phyloP scores from a whole-genome alignment of 352 stramenopile genomes.

The Phytophthora kernoviae region DNA sequence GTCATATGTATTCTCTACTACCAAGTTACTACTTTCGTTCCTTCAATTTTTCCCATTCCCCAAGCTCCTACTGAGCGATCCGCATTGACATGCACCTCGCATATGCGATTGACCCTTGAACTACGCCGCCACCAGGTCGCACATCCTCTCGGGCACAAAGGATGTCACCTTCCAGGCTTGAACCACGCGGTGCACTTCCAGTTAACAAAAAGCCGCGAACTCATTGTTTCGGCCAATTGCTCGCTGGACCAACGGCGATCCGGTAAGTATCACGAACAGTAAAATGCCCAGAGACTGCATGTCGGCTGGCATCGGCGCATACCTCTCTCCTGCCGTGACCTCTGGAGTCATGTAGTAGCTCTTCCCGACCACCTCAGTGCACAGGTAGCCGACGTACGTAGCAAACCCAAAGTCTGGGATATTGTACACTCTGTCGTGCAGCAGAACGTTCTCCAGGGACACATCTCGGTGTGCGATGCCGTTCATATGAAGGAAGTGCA shows the following conservation, averaged over 20 bases:
- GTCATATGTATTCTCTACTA: too few species aligned
- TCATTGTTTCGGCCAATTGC: constrained; percentile 34
- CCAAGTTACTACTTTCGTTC: too few species aligned
- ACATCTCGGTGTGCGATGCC: constrained; percentile 58
- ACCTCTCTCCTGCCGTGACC: constrained; percentile 35
- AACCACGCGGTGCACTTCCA: constrained; percentile 55
- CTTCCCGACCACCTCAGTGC: constrained; percentile 40
- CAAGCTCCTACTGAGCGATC: too few species aligned
- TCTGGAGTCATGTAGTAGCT: constrained; percentile 73
- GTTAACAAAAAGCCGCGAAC: constrained; percentile 37
- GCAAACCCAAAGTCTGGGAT: constrained; percentile 65
- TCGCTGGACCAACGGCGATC: constrained; percentile 46
- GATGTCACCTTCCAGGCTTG: constrained; percentile 46
- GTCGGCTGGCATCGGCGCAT: constrained; percentile 59
- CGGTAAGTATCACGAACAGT: constrained; percentile 75
- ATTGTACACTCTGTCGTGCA: constrained; percentile 38
- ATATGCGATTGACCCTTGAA: too few species aligned
- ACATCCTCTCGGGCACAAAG: constrained; percentile 17
- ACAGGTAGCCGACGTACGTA: constrained; percentile 15
- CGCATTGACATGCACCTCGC: too few species aligned
- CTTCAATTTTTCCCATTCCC: too few species aligned
- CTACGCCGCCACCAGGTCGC: constrained; percentile 10
- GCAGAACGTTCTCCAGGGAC: constrained; percentile 60
- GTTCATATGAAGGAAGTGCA: constrained; percentile 44
- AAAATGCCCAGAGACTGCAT: constrained; percentile 74